Percentiles rank a stretch among this genome's conserved stretches.
phyloP scores from a whole-genome alignment of 2,329 filamentous ascomycete genomes.

The Colletotrichum viniferum region DNA sequence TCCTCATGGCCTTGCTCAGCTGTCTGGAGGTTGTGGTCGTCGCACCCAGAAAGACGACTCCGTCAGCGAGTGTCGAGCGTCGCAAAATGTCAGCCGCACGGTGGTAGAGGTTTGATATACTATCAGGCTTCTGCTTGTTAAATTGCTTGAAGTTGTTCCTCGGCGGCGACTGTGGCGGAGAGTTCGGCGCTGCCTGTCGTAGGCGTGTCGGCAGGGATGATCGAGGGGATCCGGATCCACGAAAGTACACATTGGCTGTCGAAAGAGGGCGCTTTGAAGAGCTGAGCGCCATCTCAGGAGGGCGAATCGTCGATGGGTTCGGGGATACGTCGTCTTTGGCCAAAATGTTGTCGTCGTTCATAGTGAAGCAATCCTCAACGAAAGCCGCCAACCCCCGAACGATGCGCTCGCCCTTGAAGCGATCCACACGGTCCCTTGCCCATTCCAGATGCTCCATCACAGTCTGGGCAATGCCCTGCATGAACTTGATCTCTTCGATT shows the following conservation, averaged over 20 bases:
- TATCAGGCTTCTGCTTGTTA: conserved; percentile 22
- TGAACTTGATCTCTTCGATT: conserved; percentile 52
- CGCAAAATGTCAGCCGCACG: conserved; percentile 33
- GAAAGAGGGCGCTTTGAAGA: conserved; percentile 4
- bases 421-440: conserved; percentile 55
- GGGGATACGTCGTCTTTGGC: conserved; percentile 4
- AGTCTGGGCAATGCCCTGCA: conserved; percentile 60
- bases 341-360: neutral
- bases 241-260: conserved; percentile 8
- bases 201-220: neutral
- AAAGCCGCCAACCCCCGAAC: conserved; percentile 59
- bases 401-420: conserved; percentile 57
- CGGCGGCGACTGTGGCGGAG: neutral
- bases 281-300: conserved; percentile 6
- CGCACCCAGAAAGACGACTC: conserved; percentile 33
- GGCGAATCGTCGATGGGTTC: neutral
- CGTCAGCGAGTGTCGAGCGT: conserved; percentile 33
- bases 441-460: conserved; percentile 67
- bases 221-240: neutral
- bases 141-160: neutral
- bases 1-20: neutral
- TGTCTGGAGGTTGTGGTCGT: conserved; percentile 23
- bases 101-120: conserved; percentile 29
- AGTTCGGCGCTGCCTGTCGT: neutral
- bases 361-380: conserved; percentile 51